Base-by-base conservation (phyloP, 2,329 filamentous ascomycete genomes). In the Drechmeria coniospora region DNA sequence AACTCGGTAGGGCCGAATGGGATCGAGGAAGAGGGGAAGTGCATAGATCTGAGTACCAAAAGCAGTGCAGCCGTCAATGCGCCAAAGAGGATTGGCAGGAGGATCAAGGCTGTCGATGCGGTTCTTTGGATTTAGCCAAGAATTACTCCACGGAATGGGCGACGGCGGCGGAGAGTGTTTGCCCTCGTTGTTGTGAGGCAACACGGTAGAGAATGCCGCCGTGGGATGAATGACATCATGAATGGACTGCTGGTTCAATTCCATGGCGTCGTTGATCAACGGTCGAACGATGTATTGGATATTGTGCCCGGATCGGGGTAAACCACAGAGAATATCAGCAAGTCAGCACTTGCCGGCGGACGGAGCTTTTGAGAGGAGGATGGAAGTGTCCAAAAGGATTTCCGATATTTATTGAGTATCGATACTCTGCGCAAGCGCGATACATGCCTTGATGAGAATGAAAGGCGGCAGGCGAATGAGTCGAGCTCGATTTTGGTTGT, bases 181-280 rank as follows among this genome's bases (percentile, higher is more conserved):
- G 9, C 17, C 19, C 15, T 21, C 24, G 21, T 21, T 8, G 27
- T 26, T 21, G 21, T 21, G 28, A 13, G 25, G 29, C 12, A n/a
- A n/a, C n/a, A 30, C n/a, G 13, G 15, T 30, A 13, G 43, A 47
- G 29, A 63, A 71, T 33, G 58, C 66, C 12, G 67, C 68, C 13
- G 68, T 72, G 17, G 68, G 65, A 41, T 73, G 68, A 32, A 70
- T 58, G 31, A 68, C 61, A 45, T 66, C 57, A 43, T 65, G 59
- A 30, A 73, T 65, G 15, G 61, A 54, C 32, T 56, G 47, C 30
- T 59, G 53, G 37, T 53, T 67, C 29, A 73, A 50, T 31, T 72
- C 64, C 68, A 73, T 73, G 27, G 35, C 41, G 39, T 29, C 26
- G 27, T 28, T 24, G 15, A n/a, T n/a, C n/a, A n/a, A n/a, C n/a